These are phyloP conservation scores for Inonotus obliquus DNA, from an alignment of 1,284 basidiomycete species.

Conservation along the genomic window DNA sequence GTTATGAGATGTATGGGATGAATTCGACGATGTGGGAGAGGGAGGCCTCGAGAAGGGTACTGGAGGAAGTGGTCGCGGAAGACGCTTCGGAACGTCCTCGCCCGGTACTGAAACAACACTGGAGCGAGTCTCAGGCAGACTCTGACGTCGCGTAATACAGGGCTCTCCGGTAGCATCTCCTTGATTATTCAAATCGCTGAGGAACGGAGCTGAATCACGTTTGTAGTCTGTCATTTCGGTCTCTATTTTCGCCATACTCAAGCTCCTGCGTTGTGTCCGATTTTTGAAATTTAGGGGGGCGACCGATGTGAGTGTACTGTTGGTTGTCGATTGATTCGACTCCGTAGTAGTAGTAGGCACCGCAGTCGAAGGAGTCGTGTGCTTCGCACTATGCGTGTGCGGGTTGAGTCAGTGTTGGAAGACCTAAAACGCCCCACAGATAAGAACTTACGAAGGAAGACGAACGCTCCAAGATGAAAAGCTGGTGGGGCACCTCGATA, in stretches of 20 bases:
- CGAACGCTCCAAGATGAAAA: not conserved
- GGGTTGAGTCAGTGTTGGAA: not conserved
- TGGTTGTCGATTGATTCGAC: not conserved
- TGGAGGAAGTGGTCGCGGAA: slow-evolving; percentile 7
- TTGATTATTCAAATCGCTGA: not conserved
- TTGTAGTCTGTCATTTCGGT: not conserved
- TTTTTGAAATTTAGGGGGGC: slow-evolving; percentile 13
- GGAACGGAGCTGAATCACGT: not conserved
- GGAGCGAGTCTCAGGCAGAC: not conserved
- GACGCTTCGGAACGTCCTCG: not conserved
- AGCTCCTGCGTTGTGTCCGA: slow-evolving; percentile 10
- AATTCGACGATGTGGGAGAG: slow-evolving; percentile 4
- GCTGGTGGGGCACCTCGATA: not conserved
- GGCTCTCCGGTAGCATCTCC: not conserved
- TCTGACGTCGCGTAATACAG: not conserved
- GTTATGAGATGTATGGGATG: not conserved
- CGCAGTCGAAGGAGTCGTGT: not conserved
- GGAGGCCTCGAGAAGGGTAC: slow-evolving; percentile 8
- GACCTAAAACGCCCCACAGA: not conserved
- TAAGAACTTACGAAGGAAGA: not conserved
- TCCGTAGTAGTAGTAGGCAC: not conserved
- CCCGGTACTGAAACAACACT: not conserved
- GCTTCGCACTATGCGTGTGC: not conserved
- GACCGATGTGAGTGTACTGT: not conserved
- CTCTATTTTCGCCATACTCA: slow-evolving; percentile 9